phyloP scores from a whole-genome alignment of 2,329 filamentous ascomycete genomes.

The Fusarium camptoceras region DNA sequence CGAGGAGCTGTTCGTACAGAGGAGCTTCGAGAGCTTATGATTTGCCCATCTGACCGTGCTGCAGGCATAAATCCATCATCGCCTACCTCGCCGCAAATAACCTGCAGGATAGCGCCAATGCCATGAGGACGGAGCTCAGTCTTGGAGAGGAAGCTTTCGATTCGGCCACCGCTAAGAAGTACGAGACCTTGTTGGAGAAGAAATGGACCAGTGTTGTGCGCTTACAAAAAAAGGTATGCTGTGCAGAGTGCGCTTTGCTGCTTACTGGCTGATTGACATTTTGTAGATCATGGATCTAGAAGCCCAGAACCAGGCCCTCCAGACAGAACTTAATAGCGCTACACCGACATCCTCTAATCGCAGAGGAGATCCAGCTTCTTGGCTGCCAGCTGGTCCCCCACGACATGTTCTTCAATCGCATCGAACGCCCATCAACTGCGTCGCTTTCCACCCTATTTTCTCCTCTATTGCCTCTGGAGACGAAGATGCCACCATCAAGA shows the following conservation, averaged over 20 bases:
- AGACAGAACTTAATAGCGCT: constrained; percentile 85
- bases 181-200: constrained; percentile 93
- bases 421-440: constrained; percentile 80
- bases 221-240: constrained; percentile 89
- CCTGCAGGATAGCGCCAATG: constrained; percentile 71
- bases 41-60: constrained; percentile 35
- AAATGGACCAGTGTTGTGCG: constrained; percentile 98
- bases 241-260: constrained; percentile 1
- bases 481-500: constrained; percentile 93
- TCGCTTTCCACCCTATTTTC: constrained; percentile 93
- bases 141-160: constrained; percentile 79
- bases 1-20: constrained; percentile 81
- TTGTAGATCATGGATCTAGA: constrained; percentile 92
- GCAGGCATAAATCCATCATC: constrained; percentile 91
- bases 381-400: constrained; percentile 86
- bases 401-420: constrained; percentile 82
- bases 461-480: constrained; percentile 90
- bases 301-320: constrained; percentile 76
- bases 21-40: constrained; percentile 30
- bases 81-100: constrained; percentile 84
- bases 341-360: constrained; percentile 80
- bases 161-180: constrained; percentile 87
- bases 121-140: constrained; percentile 75
- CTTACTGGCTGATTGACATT: constrained; percentile 10
- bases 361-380: constrained; percentile 75